Conservation (phyloP, 1,284 basidiomycete genomes). For the Cerrena zonata region DNA sequence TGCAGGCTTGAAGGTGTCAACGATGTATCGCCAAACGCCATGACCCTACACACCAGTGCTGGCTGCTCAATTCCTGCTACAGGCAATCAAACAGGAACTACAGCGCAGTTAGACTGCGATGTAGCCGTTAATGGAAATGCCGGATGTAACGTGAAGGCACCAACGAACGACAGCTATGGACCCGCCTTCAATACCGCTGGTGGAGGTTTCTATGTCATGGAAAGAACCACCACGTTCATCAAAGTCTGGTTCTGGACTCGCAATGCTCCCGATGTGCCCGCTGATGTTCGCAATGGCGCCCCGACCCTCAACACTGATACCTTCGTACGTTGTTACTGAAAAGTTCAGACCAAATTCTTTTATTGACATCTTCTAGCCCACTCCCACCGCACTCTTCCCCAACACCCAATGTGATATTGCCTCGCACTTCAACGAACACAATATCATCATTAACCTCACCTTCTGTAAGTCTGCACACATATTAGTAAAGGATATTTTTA, state of each 20-base stretch:
- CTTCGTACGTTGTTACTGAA: slow-evolving; percentile 33
- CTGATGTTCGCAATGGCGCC: slow-evolving; percentile 37
- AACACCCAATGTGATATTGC: slow-evolving; percentile 45
- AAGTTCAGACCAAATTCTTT: not conserved
- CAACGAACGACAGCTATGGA: slow-evolving; percentile 43
- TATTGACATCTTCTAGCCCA: slow-evolving; percentile 34
- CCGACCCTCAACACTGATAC: slow-evolving; percentile 33
- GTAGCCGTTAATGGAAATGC: slow-evolving; percentile 49
- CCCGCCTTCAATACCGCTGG: slow-evolving; percentile 54
- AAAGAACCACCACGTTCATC: slow-evolving; percentile 38
- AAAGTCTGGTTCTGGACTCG: slow-evolving; percentile 51
- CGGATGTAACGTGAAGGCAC: slow-evolving; percentile 57
- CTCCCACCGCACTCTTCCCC: slow-evolving; percentile 52
- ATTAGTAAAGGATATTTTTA: not conserved
- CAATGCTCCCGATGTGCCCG: slow-evolving; percentile 31
- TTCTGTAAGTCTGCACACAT: slow-evolving; percentile 25
- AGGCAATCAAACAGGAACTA: slow-evolving; percentile 19
- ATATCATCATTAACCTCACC: slow-evolving; percentile 56
- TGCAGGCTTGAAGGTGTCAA: slow-evolving; percentile 57
- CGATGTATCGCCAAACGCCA: slow-evolving; percentile 41
- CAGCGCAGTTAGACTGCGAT: slow-evolving; percentile 43
- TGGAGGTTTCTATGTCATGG: slow-evolving; percentile 55
- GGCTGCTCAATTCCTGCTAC: slow-evolving; percentile 33
- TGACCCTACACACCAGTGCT: slow-evolving; percentile 51
- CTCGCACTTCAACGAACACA: slow-evolving; percentile 49